phyloP scores from a whole-genome alignment of 306 rosid species.

The Medicago arabica region DNA sequence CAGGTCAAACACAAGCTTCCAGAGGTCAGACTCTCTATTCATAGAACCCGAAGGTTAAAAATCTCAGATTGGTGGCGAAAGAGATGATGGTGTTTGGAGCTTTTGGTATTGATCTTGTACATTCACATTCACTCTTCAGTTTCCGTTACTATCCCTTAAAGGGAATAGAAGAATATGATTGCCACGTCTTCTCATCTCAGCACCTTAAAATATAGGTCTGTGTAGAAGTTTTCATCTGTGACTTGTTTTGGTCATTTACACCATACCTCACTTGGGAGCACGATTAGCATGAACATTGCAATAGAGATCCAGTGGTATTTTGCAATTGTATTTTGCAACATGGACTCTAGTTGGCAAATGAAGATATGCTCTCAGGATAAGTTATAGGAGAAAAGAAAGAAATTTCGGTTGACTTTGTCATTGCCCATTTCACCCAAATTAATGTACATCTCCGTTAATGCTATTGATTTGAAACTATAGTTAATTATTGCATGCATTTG shows the following conservation, averaged over 20 bases:
- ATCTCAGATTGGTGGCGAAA: conserved; percentile 86
- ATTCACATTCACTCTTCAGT: conserved; percentile 58
- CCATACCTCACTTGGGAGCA: conserved; percentile 25
- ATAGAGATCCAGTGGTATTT: no score
- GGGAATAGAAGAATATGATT: conserved; percentile 39
- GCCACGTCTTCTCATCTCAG: conserved; percentile 13
- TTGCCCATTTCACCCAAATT: conserved; percentile 1
- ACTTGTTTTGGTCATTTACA: conserved; percentile 36
- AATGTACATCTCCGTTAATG: conserved; percentile 21
- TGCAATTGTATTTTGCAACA: neutral
- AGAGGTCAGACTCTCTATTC: conserved; percentile 67
- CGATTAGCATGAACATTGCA: no score
- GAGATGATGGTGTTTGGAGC: conserved; percentile 63
- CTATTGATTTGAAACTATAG: neutral
- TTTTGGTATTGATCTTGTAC: conserved; percentile 45
- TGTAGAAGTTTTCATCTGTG: conserved; percentile 30
- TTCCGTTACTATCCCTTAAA: conserved; percentile 35
- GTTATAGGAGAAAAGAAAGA: conserved; percentile 30
- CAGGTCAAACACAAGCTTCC: conserved; percentile 92
- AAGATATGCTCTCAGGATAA: conserved; percentile 5
- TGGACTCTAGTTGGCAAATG: conserved; percentile 12
- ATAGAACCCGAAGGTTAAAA: conserved; percentile 83
- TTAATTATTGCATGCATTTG: conserved; percentile 13
- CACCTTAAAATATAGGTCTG: conserved; percentile 33
- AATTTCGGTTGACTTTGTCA: neutral